Evolutionary conservation across 345 rosid genomes (phyloP).

Genomic region (Gossypium thurberi): DNA sequence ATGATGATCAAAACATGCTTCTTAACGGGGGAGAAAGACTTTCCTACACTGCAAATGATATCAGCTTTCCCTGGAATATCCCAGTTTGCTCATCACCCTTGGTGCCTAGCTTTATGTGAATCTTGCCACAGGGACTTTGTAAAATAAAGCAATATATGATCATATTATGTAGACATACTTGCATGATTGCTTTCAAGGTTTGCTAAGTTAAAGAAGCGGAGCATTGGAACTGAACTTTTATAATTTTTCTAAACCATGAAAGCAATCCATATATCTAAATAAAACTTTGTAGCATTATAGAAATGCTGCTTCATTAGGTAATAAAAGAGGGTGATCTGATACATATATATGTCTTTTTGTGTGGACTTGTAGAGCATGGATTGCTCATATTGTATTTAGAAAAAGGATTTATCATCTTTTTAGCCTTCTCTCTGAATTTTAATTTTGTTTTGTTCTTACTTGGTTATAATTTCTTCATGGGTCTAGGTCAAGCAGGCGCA

Average conservation of each 20-base stretch:
- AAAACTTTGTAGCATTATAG: background rate
- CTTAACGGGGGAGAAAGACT: conserved; percentile 10
- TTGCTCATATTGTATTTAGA: background rate
- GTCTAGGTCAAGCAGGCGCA: background rate
- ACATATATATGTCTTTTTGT: background rate
- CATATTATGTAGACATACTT: background rate
- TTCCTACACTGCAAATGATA: background rate
- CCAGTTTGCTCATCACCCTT: conserved; percentile 25
- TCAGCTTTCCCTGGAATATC: conserved; percentile 25
- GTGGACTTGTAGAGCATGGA: background rate
- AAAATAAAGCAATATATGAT: background rate
- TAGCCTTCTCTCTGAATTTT: background rate
- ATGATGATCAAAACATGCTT: conserved; percentile 7
- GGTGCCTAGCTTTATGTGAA: conserved; percentile 26
- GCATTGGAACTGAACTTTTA: background rate
- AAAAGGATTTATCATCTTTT: background rate
- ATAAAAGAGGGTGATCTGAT: background rate
- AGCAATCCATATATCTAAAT: background rate
- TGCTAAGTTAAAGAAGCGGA: background rate
- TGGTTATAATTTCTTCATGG: background rate
- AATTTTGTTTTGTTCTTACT: background rate
- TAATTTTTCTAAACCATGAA: background rate
- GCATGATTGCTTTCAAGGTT: background rate
- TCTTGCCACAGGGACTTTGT: background rate
- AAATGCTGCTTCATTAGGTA: background rate